These are phyloP conservation scores for Myriosclerotinia scirpicola DNA, from an alignment of 2,329 filamentous ascomycete genomes.

Conservation along the genomic window DNA sequence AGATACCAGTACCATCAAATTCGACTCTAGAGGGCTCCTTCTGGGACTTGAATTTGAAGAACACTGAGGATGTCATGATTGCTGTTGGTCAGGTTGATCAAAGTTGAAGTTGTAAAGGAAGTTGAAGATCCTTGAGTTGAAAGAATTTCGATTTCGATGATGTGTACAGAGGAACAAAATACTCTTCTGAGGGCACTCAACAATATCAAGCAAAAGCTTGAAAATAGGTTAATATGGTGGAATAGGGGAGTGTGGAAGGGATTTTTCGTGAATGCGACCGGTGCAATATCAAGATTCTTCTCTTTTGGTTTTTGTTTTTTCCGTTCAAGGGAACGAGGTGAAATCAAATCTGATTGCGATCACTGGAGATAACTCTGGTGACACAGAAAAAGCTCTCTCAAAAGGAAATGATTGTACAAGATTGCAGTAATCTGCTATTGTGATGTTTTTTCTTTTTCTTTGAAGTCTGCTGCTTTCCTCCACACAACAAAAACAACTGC, in stretches of 20 bases:
- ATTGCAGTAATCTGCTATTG: slow-evolving; percentile 39
- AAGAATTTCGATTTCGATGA: slow-evolving; percentile 23
- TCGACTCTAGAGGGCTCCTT: slow-evolving; percentile 92
- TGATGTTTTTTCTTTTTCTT: slow-evolving; percentile 32
- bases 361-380: slow-evolving; percentile 40
- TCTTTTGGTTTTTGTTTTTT: slow-evolving; percentile 42
- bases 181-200: slow-evolving; percentile 31
- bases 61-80: slow-evolving; percentile 70
- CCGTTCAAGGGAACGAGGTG: slow-evolving; percentile 41
- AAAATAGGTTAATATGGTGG: slow-evolving; percentile 33
- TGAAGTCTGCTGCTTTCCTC: slow-evolving; percentile 30
- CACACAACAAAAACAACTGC: slow-evolving; percentile 21
- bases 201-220: slow-evolving; percentile 31
- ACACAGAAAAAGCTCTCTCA: slow-evolving; percentile 36
- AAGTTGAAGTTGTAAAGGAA: slow-evolving; percentile 25
- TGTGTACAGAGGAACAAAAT: slow-evolving; percentile 29
- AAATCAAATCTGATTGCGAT: slow-evolving; percentile 44
- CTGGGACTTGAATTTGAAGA: slow-evolving; percentile 99
- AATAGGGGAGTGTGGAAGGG: slow-evolving; percentile 31
- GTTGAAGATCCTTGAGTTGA: slow-evolving; percentile 21
- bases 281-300: slow-evolving; percentile 41
- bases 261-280: slow-evolving; percentile 38
- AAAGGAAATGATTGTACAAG: slow-evolving; percentile 42
- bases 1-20: slow-evolving; percentile 96
- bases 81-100: slow-evolving; percentile 25